phyloP scores from a whole-genome alignment of 129 eudicot genomes.

The Flaveria ramosissima region DNA sequence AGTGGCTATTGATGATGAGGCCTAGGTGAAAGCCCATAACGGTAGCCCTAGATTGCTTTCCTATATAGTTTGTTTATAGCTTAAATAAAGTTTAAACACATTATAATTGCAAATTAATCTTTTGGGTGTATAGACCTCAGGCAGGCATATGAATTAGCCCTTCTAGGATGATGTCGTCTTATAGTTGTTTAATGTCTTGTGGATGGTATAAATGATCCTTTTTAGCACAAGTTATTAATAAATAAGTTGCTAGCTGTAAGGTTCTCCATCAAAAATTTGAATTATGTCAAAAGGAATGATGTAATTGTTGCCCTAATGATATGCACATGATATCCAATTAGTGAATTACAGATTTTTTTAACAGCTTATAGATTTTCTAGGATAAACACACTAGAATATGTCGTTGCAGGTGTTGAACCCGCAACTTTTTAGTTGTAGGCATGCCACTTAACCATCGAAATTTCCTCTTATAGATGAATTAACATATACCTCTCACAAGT shows the following conservation, averaged over 20 bases:
- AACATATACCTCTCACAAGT: too few species aligned
- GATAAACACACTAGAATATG: too few species aligned
- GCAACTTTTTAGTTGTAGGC: too few species aligned
- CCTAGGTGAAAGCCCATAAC: slow-evolving; percentile 23
- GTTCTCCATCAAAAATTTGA: neutral
- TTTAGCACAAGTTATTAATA: slow-evolving; percentile 12
- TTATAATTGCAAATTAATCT: slow-evolving; percentile 18
- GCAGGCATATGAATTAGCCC: slow-evolving; percentile 4
- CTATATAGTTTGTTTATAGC: slow-evolving; percentile 17
- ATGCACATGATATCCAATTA: too few species aligned
- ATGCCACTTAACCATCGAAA: too few species aligned
- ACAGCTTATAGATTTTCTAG: too few species aligned
- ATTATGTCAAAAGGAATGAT: neutral
- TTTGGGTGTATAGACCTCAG: slow-evolving; percentile 3
- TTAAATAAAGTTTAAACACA: slow-evolving; percentile 32
- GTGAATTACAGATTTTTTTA: too few species aligned
- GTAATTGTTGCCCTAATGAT: neutral
- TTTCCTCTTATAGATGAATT: too few species aligned
- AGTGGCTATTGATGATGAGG: slow-evolving; percentile 54
- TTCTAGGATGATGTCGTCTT: neutral
- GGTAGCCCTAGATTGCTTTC: slow-evolving; percentile 13
- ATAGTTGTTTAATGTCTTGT: neutral
- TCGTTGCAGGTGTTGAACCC: too few species aligned
- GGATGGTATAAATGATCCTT: neutral
- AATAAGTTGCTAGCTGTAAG: neutral